Base-by-base conservation (phyloP, 2,329 filamentous ascomycete genomes). In the Dactylonectria estremocensis region DNA sequence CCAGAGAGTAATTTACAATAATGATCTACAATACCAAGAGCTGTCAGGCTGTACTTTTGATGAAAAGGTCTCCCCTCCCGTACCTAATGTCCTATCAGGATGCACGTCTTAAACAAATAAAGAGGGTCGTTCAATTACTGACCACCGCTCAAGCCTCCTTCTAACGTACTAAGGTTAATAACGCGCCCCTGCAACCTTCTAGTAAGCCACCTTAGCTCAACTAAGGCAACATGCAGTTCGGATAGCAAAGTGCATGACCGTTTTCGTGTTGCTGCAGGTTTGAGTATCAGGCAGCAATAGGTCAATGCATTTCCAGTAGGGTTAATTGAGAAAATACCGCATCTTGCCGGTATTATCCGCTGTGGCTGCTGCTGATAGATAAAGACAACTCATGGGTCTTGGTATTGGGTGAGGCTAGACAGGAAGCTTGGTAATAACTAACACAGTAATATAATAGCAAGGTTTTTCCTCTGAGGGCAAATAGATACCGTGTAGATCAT, bases 11-110 rank as follows among this genome's bases (percentile, higher is more conserved):
- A n/a, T n/a, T n/a, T n/a, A n/a, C n/a, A n/a, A n/a, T n/a, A n/a
- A n/a, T n/a, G n/a, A n/a, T n/a, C n/a, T n/a, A n/a, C n/a, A n/a
- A n/a, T n/a, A n/a, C 48, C 20, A 56, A 56, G 37, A 45, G 22
- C 54, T 56, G 7, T 35, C 48, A 49, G 52, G 52, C 53, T 64
- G 35, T 45, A 18, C 20, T 35, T 46, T 28, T 45, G 31, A 50
- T 16, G 2, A 46, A 50, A 60, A 43, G 10, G 48, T 16, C 58
- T 61, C 48, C 58, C 35, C 22, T 61, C 46, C 48, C 20, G 24
- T 20, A 60, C 40, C 14, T 6, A 14, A 43, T 60, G 33, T 31
- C 46, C 28, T 6, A 6, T 40, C 57, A 43, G 61, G 33, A 14
- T 56, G 11, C 45, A 59, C n/a, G 46, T 9, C 20, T 60, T 43